Base-by-base conservation (phyloP, 495 filamentous ascomycete species). In the Achaetomiella virescens region DNA sequence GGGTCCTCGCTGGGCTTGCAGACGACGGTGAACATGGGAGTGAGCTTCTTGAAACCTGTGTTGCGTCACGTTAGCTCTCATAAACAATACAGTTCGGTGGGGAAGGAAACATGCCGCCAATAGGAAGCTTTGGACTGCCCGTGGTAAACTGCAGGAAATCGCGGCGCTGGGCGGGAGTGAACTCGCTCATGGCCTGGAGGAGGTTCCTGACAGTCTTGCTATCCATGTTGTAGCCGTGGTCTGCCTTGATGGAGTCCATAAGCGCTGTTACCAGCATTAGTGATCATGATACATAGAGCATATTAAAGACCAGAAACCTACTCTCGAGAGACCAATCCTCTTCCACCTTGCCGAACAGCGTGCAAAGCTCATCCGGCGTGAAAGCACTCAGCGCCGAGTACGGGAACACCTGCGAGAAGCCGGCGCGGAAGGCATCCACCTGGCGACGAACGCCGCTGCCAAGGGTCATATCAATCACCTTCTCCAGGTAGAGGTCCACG, bases 181-280 rank as follows among this genome's bases (percentile, higher is more conserved):
- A 70, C 70, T 96, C 91, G 66, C 91, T 96, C 95, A 99, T 97
- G 17, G 84, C 85, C 64, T 97, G 91, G 3, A 99, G 81, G 59
- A 99, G 66, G 63, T 99, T 97, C 38, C 83, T 89, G 33, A 99
- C 93, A 57, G 90, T 96, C 76, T 86, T 90, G 78, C 95, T 97
- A 62, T 99, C 95, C 84, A 99, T 93, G 61, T 97, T 97, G 77
- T 90, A 99, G 4, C 95, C 95, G 67, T 99, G 95, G 65, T 99
- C 95, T n/a, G 95, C 95, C 76, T 97, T 99, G 72, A 99, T 91
- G 2, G 92, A 96, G 66, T 99, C 95, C 82, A 92, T 95, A 22
- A 98, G 78, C 36, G 93, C 89, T 95, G 64, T 7, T 60, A 37
- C 20, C 8, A 27, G 3, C 20, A 57, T 66, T 53, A 65, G 57